Evolutionary conservation across 2,329 filamentous ascomycete species (phyloP).

Genomic region (Truncatella angustata): DNA sequence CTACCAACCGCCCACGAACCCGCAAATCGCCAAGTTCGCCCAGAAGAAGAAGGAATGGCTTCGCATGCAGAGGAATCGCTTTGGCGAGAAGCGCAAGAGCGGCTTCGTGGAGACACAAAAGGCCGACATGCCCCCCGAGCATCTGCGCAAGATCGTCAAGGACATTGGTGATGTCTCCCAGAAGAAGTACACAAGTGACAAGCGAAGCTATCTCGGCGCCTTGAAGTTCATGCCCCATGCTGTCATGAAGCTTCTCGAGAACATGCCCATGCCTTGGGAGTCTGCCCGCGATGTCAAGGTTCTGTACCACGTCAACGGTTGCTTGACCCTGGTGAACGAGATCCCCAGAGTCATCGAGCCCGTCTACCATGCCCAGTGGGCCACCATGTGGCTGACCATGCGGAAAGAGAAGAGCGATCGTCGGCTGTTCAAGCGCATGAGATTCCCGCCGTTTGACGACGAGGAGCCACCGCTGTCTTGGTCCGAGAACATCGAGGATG

Average conservation of each 20-base stretch:
- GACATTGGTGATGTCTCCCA: slow-evolving; percentile 99
- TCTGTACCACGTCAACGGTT: slow-evolving; percentile 96
- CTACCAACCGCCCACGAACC: slow-evolving; percentile 76
- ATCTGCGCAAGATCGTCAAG: slow-evolving; percentile 95
- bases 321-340: slow-evolving; percentile 94
- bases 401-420: slow-evolving; percentile 95
- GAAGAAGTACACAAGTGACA: slow-evolving; percentile 98
- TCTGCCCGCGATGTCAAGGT: slow-evolving; percentile 95
- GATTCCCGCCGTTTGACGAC: slow-evolving; percentile 97
- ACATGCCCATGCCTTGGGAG: slow-evolving; percentile 99
- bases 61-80: slow-evolving; percentile 83
- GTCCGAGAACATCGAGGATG: slow-evolving; percentile 98
- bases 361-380: slow-evolving; percentile 97
- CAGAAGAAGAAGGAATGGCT: slow-evolving; percentile 99
- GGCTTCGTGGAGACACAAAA: slow-evolving; percentile 98
- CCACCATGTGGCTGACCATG: slow-evolving; percentile 99
- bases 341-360: slow-evolving; percentile 95
- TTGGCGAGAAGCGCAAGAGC: slow-evolving; percentile 93
- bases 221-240: slow-evolving; percentile 99
- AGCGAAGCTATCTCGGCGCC: slow-evolving; percentile 94
- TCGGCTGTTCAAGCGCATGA: slow-evolving; percentile 96
- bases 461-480: slow-evolving; percentile 96
- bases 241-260: slow-evolving; percentile 93
- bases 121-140: slow-evolving; percentile 97
- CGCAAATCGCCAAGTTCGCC: slow-evolving; percentile 88